Evolutionary conservation across 2,329 filamentous ascomycete species (phyloP).

Genomic region (Lizonia empirigonia): DNA sequence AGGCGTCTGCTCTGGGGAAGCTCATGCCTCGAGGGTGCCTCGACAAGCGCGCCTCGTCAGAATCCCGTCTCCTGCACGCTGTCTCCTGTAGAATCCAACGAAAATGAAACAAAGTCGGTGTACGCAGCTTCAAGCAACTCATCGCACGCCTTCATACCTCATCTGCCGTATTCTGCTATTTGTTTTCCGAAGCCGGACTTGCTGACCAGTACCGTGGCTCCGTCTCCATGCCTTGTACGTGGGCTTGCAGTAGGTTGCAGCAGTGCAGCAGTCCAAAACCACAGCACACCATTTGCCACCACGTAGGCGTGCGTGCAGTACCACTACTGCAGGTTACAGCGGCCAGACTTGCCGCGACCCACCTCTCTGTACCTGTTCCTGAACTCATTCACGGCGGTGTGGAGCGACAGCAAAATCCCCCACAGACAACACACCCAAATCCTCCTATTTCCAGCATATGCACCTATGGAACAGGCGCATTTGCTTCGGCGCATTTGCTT

Average conservation of each 20-base stretch:
- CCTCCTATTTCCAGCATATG: slow-evolving; percentile 11
- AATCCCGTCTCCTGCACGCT: slow-evolving; percentile 35
- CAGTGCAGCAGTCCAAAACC: slow-evolving; percentile 32
- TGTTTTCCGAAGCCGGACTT: slow-evolving; percentile 32
- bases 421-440: slow-evolving; percentile 30
- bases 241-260: slow-evolving; percentile 39
- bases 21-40: slow-evolving; percentile 24
- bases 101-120: slow-evolving; percentile 43
- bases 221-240: slow-evolving; percentile 14
- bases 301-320: slow-evolving; percentile 21
- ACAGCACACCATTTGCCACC: slow-evolving; percentile 29
- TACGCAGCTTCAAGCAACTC: slow-evolving; percentile 28
- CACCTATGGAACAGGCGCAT: slow-evolving; percentile 34
- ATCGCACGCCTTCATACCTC: slow-evolving; percentile 16
- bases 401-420: slow-evolving; percentile 30
- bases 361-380: slow-evolving; percentile 37
- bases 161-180: slow-evolving; percentile 26
- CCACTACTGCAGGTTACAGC: slow-evolving; percentile 42
- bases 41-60: slow-evolving; percentile 13
- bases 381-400: slow-evolving; percentile 36
- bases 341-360: slow-evolving; percentile 28
- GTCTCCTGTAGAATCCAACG: slow-evolving; percentile 22
- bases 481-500: slow-evolving; percentile 15
- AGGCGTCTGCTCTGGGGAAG: slow-evolving; percentile 33
- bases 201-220: slow-evolving; percentile 17